Evolutionary conservation across 1,284 basidiomycete genomes (phyloP).

Genomic region (Irpex sp.): DNA sequence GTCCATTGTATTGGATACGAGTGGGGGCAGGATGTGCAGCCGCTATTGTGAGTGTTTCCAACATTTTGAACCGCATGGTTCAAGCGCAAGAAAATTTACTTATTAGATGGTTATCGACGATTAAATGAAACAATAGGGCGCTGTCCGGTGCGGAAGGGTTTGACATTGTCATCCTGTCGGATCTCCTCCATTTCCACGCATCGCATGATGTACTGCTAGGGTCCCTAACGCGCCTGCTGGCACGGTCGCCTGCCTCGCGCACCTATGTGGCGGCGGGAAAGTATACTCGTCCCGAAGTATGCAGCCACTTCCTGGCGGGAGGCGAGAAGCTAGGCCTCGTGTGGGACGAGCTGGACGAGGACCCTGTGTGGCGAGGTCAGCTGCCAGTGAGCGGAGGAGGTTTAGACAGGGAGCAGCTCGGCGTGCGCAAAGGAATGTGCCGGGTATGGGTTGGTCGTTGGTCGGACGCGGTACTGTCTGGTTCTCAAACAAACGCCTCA

Average conservation of each 20-base stretch:
- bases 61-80: neutral
- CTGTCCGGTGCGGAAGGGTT: constrained; percentile 29
- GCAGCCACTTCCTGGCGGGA: constrained; percentile 46
- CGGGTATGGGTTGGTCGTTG: constrained; percentile 55
- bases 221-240: constrained; percentile 45
- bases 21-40: constrained; percentile 49
- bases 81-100: neutral
- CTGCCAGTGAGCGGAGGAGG: constrained; percentile 35
- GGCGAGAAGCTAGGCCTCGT: constrained; percentile 37
- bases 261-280: constrained; percentile 59
- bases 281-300: constrained; percentile 52
- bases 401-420: constrained; percentile 43
- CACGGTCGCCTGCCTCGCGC: constrained; percentile 34
- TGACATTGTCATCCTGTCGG: constrained; percentile 60
- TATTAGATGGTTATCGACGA: neutral
- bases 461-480: constrained; percentile 14
- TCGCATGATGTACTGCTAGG: constrained; percentile 54
- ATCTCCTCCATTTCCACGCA: constrained; percentile 60
- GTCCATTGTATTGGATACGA: constrained; percentile 49
- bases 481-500: too few species aligned
- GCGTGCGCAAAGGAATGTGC: constrained; percentile 49
- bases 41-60: constrained; percentile 39
- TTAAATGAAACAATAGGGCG: neutral
- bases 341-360: constrained; percentile 39
- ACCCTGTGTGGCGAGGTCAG: constrained; percentile 42